phyloP scores from a whole-genome alignment of 768 basidiomycete genomes.

The Neoboletus magnificus region DNA sequence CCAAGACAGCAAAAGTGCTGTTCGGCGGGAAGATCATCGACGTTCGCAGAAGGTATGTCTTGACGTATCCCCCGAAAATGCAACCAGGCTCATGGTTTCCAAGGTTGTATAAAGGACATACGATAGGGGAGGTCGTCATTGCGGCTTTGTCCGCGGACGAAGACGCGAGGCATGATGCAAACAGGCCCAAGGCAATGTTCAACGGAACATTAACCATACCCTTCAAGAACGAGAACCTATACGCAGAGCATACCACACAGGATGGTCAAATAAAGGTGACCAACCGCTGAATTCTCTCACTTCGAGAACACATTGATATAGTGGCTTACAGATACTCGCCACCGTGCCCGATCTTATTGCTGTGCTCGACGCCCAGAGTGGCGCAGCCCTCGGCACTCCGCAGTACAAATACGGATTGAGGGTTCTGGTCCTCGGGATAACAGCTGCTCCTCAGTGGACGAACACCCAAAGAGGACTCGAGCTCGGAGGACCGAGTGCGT shows the following conservation, averaged over 20 bases:
- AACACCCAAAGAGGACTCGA: constrained; percentile 45
- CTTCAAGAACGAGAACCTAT: constrained; percentile 63
- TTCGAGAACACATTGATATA: neutral
- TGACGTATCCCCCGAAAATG: neutral
- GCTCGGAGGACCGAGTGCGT: constrained; percentile 51
- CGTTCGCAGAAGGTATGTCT: constrained; percentile 36
- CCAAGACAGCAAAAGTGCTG: constrained; percentile 37
- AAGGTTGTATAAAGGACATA: constrained; percentile 38
- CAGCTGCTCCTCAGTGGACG: constrained; percentile 56
- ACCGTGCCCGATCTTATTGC: constrained; percentile 66
- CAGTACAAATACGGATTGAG: constrained; percentile 59
- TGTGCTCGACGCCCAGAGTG: constrained; percentile 60
- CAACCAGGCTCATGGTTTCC: neutral
- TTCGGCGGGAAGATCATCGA: constrained; percentile 62
- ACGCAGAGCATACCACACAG: constrained; percentile 39
- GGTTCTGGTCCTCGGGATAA: constrained; percentile 49
- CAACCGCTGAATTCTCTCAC: neutral
- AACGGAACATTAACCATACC: constrained; percentile 44
- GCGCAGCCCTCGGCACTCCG: constrained; percentile 58
- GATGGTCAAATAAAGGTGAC: constrained; percentile 27
- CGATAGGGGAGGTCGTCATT: constrained; percentile 38
- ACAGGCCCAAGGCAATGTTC: constrained; percentile 19
- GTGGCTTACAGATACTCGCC: constrained; percentile 40
- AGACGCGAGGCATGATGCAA: constrained; percentile 25
- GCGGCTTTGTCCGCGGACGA: constrained; percentile 26